Evolutionary conservation across 75 land plant species (phyloP).

Genomic region (Sequoia sempervirens): DNA sequence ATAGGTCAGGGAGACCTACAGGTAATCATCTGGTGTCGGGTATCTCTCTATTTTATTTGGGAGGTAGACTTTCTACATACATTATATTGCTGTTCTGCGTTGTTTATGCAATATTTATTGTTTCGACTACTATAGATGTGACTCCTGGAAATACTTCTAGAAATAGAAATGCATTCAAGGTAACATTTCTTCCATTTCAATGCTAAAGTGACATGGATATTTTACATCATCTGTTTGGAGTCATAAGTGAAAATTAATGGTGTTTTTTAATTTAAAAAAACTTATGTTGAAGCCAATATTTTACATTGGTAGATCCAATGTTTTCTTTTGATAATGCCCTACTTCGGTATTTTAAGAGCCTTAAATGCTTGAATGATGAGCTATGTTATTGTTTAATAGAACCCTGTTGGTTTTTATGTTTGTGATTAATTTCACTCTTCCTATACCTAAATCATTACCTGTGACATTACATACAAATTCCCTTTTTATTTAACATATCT

Average conservation of each 20-base stretch:
- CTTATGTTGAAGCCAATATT: neutral
- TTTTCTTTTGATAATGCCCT: neutral
- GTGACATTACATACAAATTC: neutral
- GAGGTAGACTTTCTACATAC: no score
- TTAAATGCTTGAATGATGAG: neutral
- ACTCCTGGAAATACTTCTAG: neutral
- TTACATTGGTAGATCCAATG: neutral
- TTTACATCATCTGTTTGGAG: neutral
- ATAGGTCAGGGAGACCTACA: no score
- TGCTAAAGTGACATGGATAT: neutral
- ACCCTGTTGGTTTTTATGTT: neutral
- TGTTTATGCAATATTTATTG: no score
- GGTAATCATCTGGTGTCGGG: no score
- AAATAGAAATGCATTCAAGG: neutral
- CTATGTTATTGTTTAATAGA: neutral
- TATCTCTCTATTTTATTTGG: no score
- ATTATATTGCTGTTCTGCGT: no score
- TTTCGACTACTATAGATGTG: neutral
- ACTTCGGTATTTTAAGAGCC: neutral
- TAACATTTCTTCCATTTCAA: neutral
- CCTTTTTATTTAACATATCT: neutral
- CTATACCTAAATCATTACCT: neutral
- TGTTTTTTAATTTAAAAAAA: no score
- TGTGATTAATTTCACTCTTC: neutral
- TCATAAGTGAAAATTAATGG: neutral